Evolutionary conservation across 116 monocot species (phyloP).

Genomic region (Cymodocea nodosa): DNA sequence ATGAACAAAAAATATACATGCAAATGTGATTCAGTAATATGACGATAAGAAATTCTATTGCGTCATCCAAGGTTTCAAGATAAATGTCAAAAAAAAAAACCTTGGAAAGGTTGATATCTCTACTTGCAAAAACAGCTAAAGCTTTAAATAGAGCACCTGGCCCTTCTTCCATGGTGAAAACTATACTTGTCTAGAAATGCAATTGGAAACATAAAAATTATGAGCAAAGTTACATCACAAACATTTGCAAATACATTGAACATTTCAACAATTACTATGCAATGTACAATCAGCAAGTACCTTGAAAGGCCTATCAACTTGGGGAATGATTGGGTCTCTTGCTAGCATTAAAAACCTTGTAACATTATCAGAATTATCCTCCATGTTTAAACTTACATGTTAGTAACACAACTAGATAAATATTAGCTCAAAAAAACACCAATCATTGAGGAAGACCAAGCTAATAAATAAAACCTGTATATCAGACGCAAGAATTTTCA

Average conservation of each 20-base stretch:
- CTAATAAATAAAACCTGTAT: conserved; percentile 49
- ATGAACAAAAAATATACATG: neutral
- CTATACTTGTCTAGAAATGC: conserved; percentile 74
- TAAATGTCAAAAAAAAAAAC: conserved; percentile 13
- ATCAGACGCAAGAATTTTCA: conserved; percentile 71
- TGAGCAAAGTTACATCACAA: neutral
- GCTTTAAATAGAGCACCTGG: conserved; percentile 92
- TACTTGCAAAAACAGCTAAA: conserved; percentile 87
- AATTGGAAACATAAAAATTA: neutral
- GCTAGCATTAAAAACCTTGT: conserved; percentile 92
- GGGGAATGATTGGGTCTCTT: conserved; percentile 88
- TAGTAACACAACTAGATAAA: no score
- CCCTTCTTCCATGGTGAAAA: conserved; percentile 92
- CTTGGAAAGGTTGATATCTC: conserved; percentile 88
- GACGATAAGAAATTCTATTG: neutral
- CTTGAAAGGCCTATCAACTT: conserved; percentile 26
- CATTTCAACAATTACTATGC: conserved; percentile 9
- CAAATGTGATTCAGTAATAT: neutral
- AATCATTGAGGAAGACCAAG: neutral
- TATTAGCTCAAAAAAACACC: no score
- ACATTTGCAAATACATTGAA: neutral
- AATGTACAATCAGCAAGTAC: conserved; percentile 29
- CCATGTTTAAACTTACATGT: neutral
- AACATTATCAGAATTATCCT: conserved; percentile 88
- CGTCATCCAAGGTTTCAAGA: no score